Evolutionary conservation across 2,329 filamentous ascomycete genomes (phyloP).

Genomic region (Pseudogymnoascus verrucosus): DNA sequence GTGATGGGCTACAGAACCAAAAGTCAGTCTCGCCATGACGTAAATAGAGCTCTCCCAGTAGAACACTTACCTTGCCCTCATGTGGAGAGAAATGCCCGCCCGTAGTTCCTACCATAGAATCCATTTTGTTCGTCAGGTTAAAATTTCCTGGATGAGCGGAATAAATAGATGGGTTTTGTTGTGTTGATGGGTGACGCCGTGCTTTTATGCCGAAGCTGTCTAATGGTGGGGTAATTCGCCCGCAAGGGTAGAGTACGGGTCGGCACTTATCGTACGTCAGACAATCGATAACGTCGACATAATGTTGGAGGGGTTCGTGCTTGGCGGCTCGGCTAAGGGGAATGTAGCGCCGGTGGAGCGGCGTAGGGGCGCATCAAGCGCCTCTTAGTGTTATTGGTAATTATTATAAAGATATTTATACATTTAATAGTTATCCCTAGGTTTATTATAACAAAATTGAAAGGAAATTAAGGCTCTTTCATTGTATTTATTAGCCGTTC

Average conservation of each 20-base stretch:
- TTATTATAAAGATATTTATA: neutral
- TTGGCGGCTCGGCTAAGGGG: neutral
- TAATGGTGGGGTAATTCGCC: neutral
- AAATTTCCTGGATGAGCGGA: neutral
- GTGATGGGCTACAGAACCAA: slow-evolving; percentile 66
- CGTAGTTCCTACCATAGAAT: slow-evolving; percentile 8
- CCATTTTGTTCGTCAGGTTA: neutral
- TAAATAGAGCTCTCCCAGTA: neutral
- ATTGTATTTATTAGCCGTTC: neutral
- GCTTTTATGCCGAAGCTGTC: neutral
- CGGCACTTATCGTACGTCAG: neutral
- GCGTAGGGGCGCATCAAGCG: neutral
- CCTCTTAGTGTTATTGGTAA: neutral
- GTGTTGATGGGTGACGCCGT: neutral
- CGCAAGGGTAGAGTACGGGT: neutral
- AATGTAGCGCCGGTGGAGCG: neutral
- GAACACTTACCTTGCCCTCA: slow-evolving; percentile 10
- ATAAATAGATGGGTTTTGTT: neutral
- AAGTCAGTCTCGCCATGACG: slow-evolving; percentile 7
- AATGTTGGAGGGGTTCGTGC: neutral
- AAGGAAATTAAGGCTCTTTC: no score
- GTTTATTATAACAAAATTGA: neutral
- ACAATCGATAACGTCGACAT: neutral
- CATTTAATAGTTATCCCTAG: neutral
- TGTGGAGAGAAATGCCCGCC: neutral